Conservation (phyloP, 352 stramenopile species). For the Globisporangium iwayamae region DNA sequence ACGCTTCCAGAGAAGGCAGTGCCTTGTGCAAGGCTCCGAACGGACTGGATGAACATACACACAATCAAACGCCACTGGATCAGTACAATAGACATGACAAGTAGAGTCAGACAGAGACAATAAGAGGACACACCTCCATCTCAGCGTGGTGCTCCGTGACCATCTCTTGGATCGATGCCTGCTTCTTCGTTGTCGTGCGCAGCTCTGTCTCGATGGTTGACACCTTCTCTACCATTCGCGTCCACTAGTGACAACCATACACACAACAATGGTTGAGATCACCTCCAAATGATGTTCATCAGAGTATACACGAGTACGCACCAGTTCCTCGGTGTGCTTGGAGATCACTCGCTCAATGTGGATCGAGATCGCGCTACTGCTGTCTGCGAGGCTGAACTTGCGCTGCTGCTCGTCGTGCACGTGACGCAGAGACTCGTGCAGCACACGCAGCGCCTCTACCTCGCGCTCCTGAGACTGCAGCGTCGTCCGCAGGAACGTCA, state of each 20-base stretch:
- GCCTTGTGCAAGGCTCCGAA: conserved; percentile 11
- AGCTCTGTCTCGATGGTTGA: conserved; percentile 33
- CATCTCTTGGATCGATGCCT: conserved; percentile 22
- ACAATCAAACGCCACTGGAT: not conserved
- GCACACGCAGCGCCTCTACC: conserved; percentile 47
- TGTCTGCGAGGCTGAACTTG: conserved; percentile 57
- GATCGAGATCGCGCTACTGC: conserved; percentile 48
- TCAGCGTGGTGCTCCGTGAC: conserved; percentile 40
- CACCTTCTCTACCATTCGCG: conserved; percentile 42
- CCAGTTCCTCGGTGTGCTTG: conserved; percentile 64
- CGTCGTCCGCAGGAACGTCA: conserved; percentile 43
- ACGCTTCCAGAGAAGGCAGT: not conserved
- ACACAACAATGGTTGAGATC: not conserved
- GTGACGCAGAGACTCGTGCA: conserved; percentile 56
- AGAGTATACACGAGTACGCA: conserved; percentile 18
- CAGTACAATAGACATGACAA: not conserved
- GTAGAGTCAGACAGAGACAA: not conserved
- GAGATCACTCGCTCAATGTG: conserved; percentile 67
- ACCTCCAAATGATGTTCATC: not conserved
- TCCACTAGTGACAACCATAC: conserved; percentile 33
- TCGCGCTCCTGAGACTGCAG: conserved; percentile 54
- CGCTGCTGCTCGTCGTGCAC: conserved; percentile 52
- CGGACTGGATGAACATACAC: conserved; percentile 6
- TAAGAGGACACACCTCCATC: conserved; percentile 30
- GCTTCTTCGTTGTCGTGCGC: conserved; percentile 22